A percentile compares a stretch with the other conserved stretches of the same genome.
phyloP scores from a whole-genome alignment of 2,329 filamentous ascomycete species.

The Calonectria montana region DNA sequence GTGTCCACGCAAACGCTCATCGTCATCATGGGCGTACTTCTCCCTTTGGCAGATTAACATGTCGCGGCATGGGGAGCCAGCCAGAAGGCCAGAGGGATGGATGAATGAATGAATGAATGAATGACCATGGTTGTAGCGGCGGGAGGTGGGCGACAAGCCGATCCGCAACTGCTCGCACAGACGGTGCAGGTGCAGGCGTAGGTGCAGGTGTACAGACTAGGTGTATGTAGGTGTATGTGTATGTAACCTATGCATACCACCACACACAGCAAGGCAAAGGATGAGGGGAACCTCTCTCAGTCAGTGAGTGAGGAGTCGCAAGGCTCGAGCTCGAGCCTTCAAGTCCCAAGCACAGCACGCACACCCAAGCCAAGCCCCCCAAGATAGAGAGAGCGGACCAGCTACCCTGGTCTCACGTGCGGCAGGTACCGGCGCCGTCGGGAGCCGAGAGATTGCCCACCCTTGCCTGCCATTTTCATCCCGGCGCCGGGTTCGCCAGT shows the following conservation, averaged over 20 bases:
- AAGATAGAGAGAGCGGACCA: no score
- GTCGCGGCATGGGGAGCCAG: background rate
- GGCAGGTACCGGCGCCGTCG: slow-evolving; percentile 18
- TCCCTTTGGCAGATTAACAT: slow-evolving; percentile 3
- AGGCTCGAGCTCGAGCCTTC: no score
- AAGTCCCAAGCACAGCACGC: background rate
- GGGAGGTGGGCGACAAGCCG: slow-evolving; percentile 25
- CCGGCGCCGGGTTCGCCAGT: background rate
- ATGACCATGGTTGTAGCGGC: background rate
- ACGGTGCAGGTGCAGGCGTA: no score
- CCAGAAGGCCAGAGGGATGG: no score
- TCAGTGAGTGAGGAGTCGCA: no score
- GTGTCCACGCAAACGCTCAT: background rate
- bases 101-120: no score
- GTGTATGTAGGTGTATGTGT: no score
- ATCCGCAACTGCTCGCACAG: slow-evolving; percentile 15
- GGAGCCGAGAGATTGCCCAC: slow-evolving; percentile 8
- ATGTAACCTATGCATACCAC: slow-evolving; percentile 12
- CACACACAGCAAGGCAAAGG: background rate
- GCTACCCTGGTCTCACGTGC: slow-evolving; percentile 10
- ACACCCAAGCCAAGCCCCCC: background rate
- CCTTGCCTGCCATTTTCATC: slow-evolving; percentile 5
- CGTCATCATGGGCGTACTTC: slow-evolving; percentile 6
- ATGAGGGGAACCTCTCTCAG: no score
- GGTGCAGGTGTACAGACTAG: no score